A percentile compares a stretch with the other conserved stretches of the same genome.
Evolutionary conservation across 2,329 filamentous ascomycete genomes (phyloP).

Genomic region (Fusarium globosum): DNA sequence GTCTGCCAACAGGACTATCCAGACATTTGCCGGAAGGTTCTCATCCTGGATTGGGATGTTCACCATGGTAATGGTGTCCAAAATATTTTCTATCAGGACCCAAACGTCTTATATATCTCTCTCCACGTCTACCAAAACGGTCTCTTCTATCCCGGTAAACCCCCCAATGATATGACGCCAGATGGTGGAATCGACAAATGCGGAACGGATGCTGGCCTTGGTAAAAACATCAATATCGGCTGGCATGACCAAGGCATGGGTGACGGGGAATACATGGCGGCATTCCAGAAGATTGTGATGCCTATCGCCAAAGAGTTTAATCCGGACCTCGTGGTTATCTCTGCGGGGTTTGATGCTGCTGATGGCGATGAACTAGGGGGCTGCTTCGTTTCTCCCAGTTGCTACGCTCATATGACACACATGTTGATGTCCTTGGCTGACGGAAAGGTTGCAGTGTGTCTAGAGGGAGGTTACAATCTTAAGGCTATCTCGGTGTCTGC

Average conservation of each 20-base stretch:
- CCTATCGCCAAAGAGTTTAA: conserved; percentile 94
- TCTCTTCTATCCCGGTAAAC: conserved; percentile 82
- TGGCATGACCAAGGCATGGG: conserved; percentile 84
- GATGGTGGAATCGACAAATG: conserved; percentile 72
- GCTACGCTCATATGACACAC: conserved; percentile 98
- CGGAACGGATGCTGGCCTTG: conserved; percentile 64
- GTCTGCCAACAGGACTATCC: conserved; percentile 87
- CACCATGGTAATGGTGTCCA: conserved; percentile 92
- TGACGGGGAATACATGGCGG: conserved; percentile 95
- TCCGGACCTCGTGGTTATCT: conserved; percentile 94
- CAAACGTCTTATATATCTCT: conserved; percentile 95
- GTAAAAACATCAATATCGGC: conserved; percentile 74
- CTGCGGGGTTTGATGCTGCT: conserved; percentile 95
- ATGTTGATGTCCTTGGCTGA: conserved; percentile 96
- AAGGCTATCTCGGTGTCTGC: conserved; percentile 92
- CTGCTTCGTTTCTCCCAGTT: conserved; percentile 89
- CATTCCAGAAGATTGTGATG: conserved; percentile 96
- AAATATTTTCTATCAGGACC: conserved; percentile 94
- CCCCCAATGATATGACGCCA: conserved; percentile 65
- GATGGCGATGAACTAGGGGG: conserved; percentile 92
- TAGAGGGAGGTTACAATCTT: conserved; percentile 97
- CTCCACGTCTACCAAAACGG: conserved; percentile 89
- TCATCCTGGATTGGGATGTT: conserved; percentile 93
- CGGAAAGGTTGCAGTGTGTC: conserved; percentile 89
- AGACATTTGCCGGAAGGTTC: conserved; percentile 83